A percentile compares a stretch with the other conserved stretches of the same genome.
Conservation (phyloP, 176 grass and related monocot species). For the Paspalum notatum region DNA sequence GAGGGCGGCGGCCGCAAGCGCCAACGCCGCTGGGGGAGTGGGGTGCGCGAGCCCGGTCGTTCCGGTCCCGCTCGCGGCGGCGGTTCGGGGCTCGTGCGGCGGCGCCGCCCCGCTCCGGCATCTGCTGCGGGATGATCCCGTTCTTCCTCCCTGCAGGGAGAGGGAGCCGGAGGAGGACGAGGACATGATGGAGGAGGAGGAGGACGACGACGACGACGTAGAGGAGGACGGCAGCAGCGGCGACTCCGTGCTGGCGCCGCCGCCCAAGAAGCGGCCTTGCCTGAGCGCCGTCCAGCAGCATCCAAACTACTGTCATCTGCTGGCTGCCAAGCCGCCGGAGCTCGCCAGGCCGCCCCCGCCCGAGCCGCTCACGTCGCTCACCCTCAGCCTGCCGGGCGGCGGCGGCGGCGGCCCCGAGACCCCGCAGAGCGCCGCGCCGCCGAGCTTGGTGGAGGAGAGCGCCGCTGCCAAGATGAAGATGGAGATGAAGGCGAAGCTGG, state of each 20-base stretch:
- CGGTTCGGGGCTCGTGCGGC: background rate
- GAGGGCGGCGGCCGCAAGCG: constrained; percentile 20
- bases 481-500: background rate
- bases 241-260: constrained; percentile 25
- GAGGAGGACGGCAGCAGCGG: constrained; percentile 34
- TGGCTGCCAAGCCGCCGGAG: background rate
- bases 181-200: background rate
- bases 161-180: background rate
- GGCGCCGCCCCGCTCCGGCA: background rate
- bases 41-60: background rate
- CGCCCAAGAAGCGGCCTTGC: constrained; percentile 36
- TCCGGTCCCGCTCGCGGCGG: background rate
- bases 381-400: constrained; percentile 58
- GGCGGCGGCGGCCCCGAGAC: background rate
- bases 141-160: background rate
- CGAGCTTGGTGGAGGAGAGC: constrained; percentile 11
- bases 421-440: background rate
- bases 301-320: background rate
- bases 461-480: background rate
- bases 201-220: background rate
- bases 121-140: background rate
- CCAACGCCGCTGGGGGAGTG: background rate
- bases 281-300: background rate
- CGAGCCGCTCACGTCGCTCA: constrained; percentile 64
- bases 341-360: background rate